Conservation (phyloP, 1,284 basidiomycete genomes). For the Termitomyces sp. region DNA sequence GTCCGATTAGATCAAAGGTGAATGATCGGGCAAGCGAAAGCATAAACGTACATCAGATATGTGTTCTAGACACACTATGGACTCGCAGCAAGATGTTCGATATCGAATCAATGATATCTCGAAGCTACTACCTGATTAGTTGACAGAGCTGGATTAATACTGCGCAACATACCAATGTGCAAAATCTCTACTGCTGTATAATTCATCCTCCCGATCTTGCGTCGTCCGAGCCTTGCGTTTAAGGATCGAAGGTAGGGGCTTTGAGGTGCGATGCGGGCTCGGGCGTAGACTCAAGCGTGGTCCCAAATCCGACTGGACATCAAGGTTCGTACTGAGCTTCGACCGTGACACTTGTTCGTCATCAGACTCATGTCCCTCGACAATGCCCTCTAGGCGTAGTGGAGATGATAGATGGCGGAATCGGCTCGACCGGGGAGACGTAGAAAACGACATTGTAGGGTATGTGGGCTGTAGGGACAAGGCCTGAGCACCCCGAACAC, state of each 20-base stretch:
- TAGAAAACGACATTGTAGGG: background rate
- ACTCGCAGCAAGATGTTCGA: conserved; percentile 13
- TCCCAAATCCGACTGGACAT: background rate
- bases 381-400: background rate
- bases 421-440: background rate
- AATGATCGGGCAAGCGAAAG: background rate
- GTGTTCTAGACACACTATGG: conserved; percentile 14
- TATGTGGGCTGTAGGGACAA: background rate
- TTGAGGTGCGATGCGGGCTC: conserved; percentile 1
- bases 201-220: background rate
- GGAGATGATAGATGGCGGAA: background rate
- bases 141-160: background rate
- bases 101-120: conserved; percentile 16
- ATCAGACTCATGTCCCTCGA: background rate
- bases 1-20: background rate
- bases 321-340: background rate
- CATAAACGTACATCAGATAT: conserved; percentile 15
- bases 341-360: background rate
- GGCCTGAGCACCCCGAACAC: background rate
- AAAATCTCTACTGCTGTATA: background rate
- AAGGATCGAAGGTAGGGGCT: conserved; percentile 1
- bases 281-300: background rate
- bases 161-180: background rate
- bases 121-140: conserved; percentile 5
- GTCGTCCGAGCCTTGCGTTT: background rate